Conservation (phyloP, 805 yeast species). For the Zygoascus tannicola region DNA sequence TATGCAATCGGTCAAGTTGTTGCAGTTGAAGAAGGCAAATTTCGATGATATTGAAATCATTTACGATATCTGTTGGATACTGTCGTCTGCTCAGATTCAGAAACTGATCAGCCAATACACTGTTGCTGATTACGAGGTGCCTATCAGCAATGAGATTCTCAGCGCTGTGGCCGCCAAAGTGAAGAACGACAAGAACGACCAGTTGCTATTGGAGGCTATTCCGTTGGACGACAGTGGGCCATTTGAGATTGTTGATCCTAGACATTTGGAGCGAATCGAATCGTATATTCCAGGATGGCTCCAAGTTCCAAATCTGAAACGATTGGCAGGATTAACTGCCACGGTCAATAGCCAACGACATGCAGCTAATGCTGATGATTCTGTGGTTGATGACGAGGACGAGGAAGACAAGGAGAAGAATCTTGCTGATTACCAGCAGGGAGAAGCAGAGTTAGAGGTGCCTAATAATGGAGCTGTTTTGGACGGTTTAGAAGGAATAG, state of each 20-base stretch:
- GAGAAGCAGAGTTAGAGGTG: too few species aligned
- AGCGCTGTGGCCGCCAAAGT: conserved; percentile 56
- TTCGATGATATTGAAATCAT: conserved; percentile 84
- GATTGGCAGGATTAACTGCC: conserved; percentile 68
- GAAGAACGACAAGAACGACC: conserved; percentile 24
- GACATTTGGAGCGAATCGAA: conserved; percentile 57
- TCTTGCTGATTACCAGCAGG: too few species aligned
- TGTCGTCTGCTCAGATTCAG: conserved; percentile 93
- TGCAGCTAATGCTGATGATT: background rate
- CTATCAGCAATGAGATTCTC: conserved; percentile 73
- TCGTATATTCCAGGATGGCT: conserved; percentile 88
- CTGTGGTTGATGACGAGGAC: background rate
- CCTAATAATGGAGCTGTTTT: too few species aligned
- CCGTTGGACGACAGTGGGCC: conserved; percentile 33
- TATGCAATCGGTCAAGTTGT: conserved; percentile 83
- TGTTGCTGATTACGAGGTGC: conserved; percentile 90
- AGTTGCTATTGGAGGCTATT: conserved; percentile 32
- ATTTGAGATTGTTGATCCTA: conserved; percentile 37
- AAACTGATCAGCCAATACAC: conserved; percentile 80
- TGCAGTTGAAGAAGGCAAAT: conserved; percentile 85
- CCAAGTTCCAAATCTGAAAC: conserved; percentile 77
- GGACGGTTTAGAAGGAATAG: too few species aligned
- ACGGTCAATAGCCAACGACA: conserved; percentile 15
- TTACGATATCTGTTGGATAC: conserved; percentile 88
- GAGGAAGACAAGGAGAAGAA: too few species aligned